Base-by-base conservation (phyloP, 2,329 filamentous ascomycete genomes). In the Fusarium pilosicola region DNA sequence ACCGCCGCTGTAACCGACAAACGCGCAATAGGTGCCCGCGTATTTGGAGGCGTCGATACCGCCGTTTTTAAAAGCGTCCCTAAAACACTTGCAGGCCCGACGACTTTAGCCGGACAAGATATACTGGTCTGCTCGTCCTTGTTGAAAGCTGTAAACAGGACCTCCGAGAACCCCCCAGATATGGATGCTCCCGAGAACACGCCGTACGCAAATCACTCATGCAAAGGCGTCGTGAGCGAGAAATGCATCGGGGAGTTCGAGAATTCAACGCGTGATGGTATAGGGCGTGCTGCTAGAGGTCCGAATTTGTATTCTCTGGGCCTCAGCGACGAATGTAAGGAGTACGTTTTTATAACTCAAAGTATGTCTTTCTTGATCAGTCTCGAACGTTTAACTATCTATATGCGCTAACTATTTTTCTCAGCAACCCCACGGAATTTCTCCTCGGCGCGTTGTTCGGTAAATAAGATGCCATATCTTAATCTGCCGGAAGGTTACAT, bases 401-500 rank as follows among this genome's bases (percentile, higher is more conserved):
- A 22, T 14, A 28, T 5, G 5, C 18, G 44, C 45, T 28, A 11
- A 46, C 45, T 7, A 11, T 22, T 22, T 26, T 22, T 1, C 10
- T 22, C 20, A 11, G 26, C 1, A 0, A 8, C 0, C 13, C 44
- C 45, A 20, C 26, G 4, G 0, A 22, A 46, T 46, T 28, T 46
- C 13, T 22, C 18, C 44, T 4, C 44, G 4, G 6, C 45, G 18
- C 24, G 18, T 10, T 46, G 45, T 1, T 46, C 45, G 9, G 0
- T 28, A 5, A 4, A 28, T 3, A 46, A 28, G 13, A 28, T 46
- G 45, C 45, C 45, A 46, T 46, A 46, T 7, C 1, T 46, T 15
- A 20, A 28, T 46, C 9, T 46, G 18, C 45, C 45, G 3, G 3
- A 28, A 28, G 26, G 5, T 15, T 46, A 46, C 3, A 11, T 46